Conservation (phyloP, 805 yeast species). For the Pichia membranifaciens region DNA sequence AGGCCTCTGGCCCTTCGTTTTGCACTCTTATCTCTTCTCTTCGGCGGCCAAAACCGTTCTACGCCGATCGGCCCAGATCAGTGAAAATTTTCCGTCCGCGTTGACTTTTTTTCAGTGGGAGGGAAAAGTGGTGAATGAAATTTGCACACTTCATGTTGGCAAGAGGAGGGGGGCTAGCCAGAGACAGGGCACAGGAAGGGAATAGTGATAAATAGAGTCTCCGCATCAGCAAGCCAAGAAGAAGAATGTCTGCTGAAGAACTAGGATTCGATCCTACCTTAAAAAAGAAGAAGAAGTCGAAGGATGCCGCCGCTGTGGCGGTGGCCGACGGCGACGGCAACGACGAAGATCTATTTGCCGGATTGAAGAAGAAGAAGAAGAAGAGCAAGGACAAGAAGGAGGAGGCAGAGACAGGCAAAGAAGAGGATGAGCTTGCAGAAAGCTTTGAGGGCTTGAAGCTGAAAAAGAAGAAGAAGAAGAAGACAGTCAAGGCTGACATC, state of each 20-base stretch:
- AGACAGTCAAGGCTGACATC: conserved; percentile 53
- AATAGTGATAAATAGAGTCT: no score
- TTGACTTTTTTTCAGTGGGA: no score
- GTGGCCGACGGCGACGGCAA: conserved; percentile 34
- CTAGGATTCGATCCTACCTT: conserved; percentile 70
- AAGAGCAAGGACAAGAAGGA: conserved; percentile 6
- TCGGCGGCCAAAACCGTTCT: no score
- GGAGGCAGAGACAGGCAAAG: conserved; percentile 29
- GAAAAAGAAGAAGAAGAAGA: conserved; percentile 78
- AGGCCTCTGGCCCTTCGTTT: no score
- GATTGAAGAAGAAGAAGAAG: conserved; percentile 80
- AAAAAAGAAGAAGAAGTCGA: conserved; percentile 62
- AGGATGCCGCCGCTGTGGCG: conserved; percentile 31
- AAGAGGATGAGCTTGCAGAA: conserved; percentile 43
- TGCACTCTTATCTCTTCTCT: no score
- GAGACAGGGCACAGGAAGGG: no score
- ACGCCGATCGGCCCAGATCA: background rate
- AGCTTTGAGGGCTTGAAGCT: conserved; percentile 65
- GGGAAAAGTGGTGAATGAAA: no score
- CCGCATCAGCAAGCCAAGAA: no score
- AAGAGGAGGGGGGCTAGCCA: no score
- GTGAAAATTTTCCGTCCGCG: background rate
- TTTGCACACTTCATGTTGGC: no score
- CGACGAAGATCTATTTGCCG: conserved; percentile 61
- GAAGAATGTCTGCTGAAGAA: conserved; percentile 29